Evolutionary conservation across 2,329 filamentous ascomycete genomes (phyloP).

Genomic region (Xylariales sp.): DNA sequence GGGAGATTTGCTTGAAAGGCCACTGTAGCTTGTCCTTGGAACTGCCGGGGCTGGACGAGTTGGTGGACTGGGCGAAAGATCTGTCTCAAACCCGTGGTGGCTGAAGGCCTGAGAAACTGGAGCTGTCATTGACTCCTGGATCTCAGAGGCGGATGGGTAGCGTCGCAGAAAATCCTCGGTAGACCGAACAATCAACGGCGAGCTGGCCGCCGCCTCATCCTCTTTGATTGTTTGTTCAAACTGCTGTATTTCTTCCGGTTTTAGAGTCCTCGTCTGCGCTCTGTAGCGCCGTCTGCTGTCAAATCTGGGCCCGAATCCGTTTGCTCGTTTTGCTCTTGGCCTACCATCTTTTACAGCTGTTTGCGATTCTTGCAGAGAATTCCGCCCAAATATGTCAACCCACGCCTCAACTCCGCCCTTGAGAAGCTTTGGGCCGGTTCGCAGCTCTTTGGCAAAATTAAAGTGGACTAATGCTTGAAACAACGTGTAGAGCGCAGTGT

Average conservation of each 20-base stretch:
- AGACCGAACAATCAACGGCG: constrained; percentile 54
- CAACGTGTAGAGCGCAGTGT: constrained; percentile 62
- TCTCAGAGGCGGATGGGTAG: constrained; percentile 67
- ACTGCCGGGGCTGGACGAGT: constrained; percentile 64
- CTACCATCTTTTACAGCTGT: constrained; percentile 11
- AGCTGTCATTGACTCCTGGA: constrained; percentile 56
- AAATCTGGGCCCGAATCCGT: constrained; percentile 11
- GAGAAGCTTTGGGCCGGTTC: constrained; percentile 70
- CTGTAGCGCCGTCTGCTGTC: constrained; percentile 33
- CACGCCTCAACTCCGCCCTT: constrained; percentile 82
- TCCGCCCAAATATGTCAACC: constrained; percentile 73
- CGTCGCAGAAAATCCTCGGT: constrained; percentile 82
- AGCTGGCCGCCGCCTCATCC: constrained; percentile 48
- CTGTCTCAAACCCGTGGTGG: constrained; percentile 36
- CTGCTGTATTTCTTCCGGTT: constrained; percentile 72
- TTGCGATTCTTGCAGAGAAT: constrained; percentile 48
- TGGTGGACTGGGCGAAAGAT: constrained; percentile 51
- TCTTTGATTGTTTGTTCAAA: constrained; percentile 75
- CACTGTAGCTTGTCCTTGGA: constrained; percentile 73
- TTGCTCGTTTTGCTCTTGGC: constrained; percentile 10
- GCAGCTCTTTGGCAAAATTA: constrained; percentile 73
- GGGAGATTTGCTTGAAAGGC: constrained; percentile 43
- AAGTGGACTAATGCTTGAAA: constrained; percentile 79
- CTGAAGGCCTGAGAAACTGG: constrained; percentile 7
- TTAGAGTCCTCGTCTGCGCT: constrained; percentile 61